Evolutionary conservation across 352 stramenopile genomes (phyloP).

Genomic region (Phytophthora brassicae): DNA sequence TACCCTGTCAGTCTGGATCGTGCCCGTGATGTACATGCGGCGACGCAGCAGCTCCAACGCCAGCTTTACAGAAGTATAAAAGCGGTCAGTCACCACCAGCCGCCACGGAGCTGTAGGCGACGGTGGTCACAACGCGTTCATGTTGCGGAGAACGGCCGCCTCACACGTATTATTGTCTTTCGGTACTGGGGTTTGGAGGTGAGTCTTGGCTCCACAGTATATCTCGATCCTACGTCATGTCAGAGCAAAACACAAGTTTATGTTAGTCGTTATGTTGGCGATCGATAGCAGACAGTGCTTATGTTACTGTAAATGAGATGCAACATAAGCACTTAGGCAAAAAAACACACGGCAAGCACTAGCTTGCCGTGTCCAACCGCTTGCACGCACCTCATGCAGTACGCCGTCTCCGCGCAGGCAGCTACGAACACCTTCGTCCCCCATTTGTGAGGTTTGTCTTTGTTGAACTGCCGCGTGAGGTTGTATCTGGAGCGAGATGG

Average conservation of each 20-base stretch:
- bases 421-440: too few species aligned
- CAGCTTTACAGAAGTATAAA: conserved; percentile 1
- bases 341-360: background rate
- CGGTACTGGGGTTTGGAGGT: background rate
- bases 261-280: background rate
- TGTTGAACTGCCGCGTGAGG: too few species aligned
- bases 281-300: background rate
- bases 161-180: conserved; percentile 6
- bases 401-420: too few species aligned
- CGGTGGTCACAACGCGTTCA: background rate
- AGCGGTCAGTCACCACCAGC: background rate
- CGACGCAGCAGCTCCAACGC: background rate
- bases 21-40: background rate
- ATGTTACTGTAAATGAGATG: background rate
- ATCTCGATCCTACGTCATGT: background rate
- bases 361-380: background rate
- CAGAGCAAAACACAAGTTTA: background rate
- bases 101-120: background rate
- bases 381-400: conserved; percentile 6
- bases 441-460: too few species aligned
- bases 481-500: background rate
- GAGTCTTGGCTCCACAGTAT: too few species aligned
- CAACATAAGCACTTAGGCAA: conserved; percentile 9
- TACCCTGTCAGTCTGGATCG: background rate
- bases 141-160: conserved; percentile 2